Evolutionary conservation across 768 basidiomycete genomes (phyloP).

Genomic region (Tremella fuciformis): DNA sequence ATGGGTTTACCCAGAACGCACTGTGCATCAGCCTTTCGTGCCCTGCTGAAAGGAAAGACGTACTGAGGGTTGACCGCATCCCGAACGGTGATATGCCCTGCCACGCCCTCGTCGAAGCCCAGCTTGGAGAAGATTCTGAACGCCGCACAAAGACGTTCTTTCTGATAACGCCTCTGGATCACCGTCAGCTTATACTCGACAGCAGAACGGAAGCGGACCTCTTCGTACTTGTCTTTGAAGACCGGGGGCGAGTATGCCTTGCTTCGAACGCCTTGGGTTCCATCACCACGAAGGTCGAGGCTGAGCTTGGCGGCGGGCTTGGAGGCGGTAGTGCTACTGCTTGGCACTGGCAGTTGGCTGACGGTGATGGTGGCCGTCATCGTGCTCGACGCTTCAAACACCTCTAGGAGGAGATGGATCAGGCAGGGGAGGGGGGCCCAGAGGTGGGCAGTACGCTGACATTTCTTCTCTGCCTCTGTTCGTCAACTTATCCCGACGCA

Average conservation of each 20-base stretch:
- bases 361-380: too few species aligned
- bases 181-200: too few species aligned
- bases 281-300: too few species aligned
- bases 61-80: constrained; percentile 18
- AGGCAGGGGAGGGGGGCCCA: too few species aligned
- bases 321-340: too few species aligned
- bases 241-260: constrained; percentile 5
- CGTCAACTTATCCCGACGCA: too few species aligned
- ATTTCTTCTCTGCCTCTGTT: too few species aligned
- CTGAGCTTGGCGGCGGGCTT: too few species aligned
- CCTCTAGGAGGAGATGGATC: too few species aligned
- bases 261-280: not conserved
- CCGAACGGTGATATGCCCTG: constrained; percentile 27
- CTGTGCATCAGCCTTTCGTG: not conserved
- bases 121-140: constrained; percentile 18
- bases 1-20: constrained; percentile 35
- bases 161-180: constrained; percentile 2
- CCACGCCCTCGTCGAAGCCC: constrained; percentile 21
- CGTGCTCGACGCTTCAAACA: too few species aligned
- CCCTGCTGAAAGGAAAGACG: not conserved
- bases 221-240: constrained; percentile 8
- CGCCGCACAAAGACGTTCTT: constrained; percentile 14
- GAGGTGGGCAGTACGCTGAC: too few species aligned
- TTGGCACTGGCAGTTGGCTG: too few species aligned
- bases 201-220: not conserved